Percentiles rank a stretch among this genome's conserved stretches.
These are phyloP conservation scores for Citrullus colocynthis DNA, from an alignment of 306 rosid species.

Conservation along the genomic window DNA sequence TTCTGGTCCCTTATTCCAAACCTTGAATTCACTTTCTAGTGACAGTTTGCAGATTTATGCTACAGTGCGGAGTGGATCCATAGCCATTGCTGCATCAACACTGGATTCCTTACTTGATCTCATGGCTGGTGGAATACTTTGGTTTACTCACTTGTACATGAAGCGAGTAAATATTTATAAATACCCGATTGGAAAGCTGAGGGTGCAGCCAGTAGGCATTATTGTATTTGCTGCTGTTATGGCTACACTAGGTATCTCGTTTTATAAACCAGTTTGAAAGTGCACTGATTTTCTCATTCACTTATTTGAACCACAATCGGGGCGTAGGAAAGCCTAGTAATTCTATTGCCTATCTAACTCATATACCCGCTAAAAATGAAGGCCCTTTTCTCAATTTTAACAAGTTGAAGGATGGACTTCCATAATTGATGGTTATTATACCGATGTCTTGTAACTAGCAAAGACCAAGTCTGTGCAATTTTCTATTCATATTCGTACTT, in stretches of 20 bases:
- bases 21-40: background rate
- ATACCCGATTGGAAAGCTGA: constrained; percentile 85
- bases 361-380: background rate
- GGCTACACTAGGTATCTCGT: constrained; percentile 75
- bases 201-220: constrained; percentile 94
- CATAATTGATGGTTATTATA: background rate
- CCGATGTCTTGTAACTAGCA: background rate
- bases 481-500: background rate
- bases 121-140: constrained; percentile 87
- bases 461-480: background rate
- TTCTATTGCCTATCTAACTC: background rate
- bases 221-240: constrained; percentile 84
- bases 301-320: background rate
- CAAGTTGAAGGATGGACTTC: background rate
- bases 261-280: constrained; percentile 1
- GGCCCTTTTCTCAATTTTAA: background rate
- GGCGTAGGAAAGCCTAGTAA: background rate
- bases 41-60: constrained; percentile 34
- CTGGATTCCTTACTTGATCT: constrained; percentile 48
- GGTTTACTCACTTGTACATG: constrained; percentile 89
- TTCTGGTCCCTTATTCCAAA: background rate
- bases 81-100: constrained; percentile 55
- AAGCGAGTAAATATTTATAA: constrained; percentile 58
- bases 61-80: constrained; percentile 39
- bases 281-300: background rate